phyloP scores from a whole-genome alignment of 202 grass and related monocot genomes.

The Carex arenaria region DNA sequence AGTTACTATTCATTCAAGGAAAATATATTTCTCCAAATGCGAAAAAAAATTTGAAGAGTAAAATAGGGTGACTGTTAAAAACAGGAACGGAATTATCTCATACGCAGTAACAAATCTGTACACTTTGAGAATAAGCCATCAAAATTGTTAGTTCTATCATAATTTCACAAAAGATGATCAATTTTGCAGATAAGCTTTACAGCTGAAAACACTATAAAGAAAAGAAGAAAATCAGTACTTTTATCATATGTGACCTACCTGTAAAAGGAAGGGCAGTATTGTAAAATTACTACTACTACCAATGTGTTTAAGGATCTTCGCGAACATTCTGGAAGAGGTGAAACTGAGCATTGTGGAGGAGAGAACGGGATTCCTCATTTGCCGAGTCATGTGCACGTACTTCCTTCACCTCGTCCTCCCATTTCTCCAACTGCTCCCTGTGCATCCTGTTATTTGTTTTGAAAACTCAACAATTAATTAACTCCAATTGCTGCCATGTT shows the following conservation, averaged over 20 bases:
- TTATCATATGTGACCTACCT: background rate
- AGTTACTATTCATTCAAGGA: background rate
- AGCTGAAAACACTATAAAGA: background rate
- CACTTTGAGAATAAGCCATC: background rate
- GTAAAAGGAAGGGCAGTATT: background rate
- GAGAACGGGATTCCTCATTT: conserved; percentile 47
- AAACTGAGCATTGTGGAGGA: conserved; percentile 73
- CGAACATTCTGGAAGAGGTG: conserved; percentile 58
- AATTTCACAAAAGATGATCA: background rate
- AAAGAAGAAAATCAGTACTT: background rate
- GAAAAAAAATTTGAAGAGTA: background rate
- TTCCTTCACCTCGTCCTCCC: conserved; percentile 80
- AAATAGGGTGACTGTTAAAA: background rate
- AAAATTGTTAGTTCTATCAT: background rate
- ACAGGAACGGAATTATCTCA: background rate
- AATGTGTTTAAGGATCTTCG: conserved; percentile 14
- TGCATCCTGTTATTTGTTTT: conserved; percentile 49
- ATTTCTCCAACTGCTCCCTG: conserved; percentile 68
- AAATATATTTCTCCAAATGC: background rate
- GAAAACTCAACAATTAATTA: background rate
- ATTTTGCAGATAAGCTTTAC: background rate
- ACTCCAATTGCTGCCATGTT: background rate
- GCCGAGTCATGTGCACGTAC: conserved; percentile 57
- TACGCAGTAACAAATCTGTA: background rate
- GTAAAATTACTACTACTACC: background rate